Percentiles rank a stretch among this genome's conserved stretches.
phyloP scores from a whole-genome alignment of 495 filamentous ascomycete genomes.

The Penicillium pancosmium region DNA sequence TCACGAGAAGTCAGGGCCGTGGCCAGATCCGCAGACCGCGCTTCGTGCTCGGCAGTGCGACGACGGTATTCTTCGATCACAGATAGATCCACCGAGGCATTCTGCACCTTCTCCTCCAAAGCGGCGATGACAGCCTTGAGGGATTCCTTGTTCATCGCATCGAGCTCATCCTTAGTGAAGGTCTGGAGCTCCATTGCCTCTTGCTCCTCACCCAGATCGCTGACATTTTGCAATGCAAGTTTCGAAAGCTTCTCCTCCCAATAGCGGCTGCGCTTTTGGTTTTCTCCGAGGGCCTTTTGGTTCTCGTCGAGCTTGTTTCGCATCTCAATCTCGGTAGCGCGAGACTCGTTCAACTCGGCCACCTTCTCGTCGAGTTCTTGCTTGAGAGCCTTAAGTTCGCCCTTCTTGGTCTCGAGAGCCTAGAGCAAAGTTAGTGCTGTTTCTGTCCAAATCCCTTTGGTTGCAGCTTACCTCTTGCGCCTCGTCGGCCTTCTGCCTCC shows the following conservation, averaged over 20 bases:
- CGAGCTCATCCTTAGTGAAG: slow-evolving; percentile 88
- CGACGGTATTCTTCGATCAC: slow-evolving; percentile 94
- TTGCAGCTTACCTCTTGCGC: slow-evolving; percentile 65
- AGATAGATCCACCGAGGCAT: slow-evolving; percentile 82
- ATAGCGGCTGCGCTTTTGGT: slow-evolving; percentile 79
- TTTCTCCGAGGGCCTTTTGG: slow-evolving; percentile 84
- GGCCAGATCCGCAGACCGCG: slow-evolving; percentile 77
- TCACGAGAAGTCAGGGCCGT: slow-evolving; percentile 77
- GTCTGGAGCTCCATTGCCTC: slow-evolving; percentile 65
- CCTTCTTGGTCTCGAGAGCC: slow-evolving; percentile 75
- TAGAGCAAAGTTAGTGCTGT: slow-evolving; percentile 23
- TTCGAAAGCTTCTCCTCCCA: slow-evolving; percentile 90
- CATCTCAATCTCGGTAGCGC: slow-evolving; percentile 95
- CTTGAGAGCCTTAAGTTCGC: slow-evolving; percentile 78
- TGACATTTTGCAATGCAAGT: slow-evolving; percentile 72
- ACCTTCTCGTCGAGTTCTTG: slow-evolving; percentile 83
- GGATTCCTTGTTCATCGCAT: slow-evolving; percentile 86
- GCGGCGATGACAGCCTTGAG: slow-evolving; percentile 86
- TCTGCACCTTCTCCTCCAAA: slow-evolving; percentile 91
- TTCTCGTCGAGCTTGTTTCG: slow-evolving; percentile 94
- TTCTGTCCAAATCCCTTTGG: neutral
- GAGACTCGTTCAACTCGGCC: slow-evolving; percentile 83
- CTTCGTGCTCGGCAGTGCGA: slow-evolving; percentile 81
- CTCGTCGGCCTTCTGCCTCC: slow-evolving; percentile 76
- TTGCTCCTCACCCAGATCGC: slow-evolving; percentile 64